phyloP scores from a whole-genome alignment of 331 rosid genomes.

The Quercus phellos region DNA sequence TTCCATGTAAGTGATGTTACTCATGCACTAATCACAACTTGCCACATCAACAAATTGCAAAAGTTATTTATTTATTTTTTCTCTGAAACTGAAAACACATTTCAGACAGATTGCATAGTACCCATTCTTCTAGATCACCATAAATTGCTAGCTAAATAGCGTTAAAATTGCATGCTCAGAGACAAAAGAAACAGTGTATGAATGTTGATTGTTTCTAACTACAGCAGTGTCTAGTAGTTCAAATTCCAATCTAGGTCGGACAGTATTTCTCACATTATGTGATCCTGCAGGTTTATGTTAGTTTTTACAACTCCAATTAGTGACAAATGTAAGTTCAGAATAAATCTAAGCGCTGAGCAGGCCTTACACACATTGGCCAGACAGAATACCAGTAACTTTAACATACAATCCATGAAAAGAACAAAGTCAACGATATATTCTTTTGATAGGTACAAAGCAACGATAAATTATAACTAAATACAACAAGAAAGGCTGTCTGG shows the following conservation, averaged over 20 bases:
- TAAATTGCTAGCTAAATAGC: no score
- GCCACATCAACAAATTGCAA: no score
- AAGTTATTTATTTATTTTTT: no score
- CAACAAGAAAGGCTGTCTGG: constrained; percentile 42
- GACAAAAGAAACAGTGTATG: no score
- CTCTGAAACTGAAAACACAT: no score
- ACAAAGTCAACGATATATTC: background rate
- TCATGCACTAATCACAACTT: no score
- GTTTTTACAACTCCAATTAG: background rate
- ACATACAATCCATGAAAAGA: constrained; percentile 19
- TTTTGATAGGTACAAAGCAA: constrained; percentile 9
- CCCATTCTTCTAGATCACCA: no score
- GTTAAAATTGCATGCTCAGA: no score
- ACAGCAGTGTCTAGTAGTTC: background rate
- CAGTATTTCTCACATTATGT: background rate
- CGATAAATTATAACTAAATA: constrained; percentile 33
- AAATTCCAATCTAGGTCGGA: background rate
- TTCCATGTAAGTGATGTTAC: no score
- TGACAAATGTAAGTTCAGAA: background rate
- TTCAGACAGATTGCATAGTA: no score
- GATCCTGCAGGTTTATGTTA: background rate
- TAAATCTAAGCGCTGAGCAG: background rate
- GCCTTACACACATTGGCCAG: background rate
- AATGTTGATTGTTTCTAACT: background rate
- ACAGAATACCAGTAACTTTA: background rate